Base-by-base conservation (phyloP, 202 grass and related monocot species). In the Eragrostis tef region DNA sequence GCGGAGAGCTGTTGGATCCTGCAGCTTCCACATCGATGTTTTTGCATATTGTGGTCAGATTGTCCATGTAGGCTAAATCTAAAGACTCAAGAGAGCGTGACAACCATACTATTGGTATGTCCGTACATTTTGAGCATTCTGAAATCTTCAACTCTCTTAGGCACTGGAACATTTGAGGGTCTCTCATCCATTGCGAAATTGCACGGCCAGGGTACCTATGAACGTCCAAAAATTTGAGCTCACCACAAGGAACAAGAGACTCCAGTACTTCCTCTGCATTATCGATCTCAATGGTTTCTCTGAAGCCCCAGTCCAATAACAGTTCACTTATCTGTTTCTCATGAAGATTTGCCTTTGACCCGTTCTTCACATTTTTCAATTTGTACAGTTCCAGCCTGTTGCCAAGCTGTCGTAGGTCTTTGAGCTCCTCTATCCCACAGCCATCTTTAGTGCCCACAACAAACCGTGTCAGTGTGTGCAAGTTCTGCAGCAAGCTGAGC, bases 381-480 rank as follows among this genome's bases (percentile, higher is more conserved):
- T 77, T 77, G 3, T 6, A 79, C 6, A 93, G 14, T n/a, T 82
- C 73, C 67, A 93, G 51, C 34, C 7, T 31, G 3, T 31, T 31
- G 29, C 29, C 25, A 29, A 83, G 20, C 0, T 85, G 84, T 0
- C 41, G 3, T 2, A 93, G 9, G 3, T 44, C 25, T 31, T 83
- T 67, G 14, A 93, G 49, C 50, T 90, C 84, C 6, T 69, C 58
- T 1, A 90, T 83, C 22, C 42, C 77, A 78, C n/a, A 9, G 0
- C 87, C 86, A 73, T 1, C 50, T 52, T 47, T 20, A 11, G 1
- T 8, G 26, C n/a, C 57, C 8, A 89, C 62, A 5, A 65, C 9
- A 64, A 83, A 91, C 7, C 46, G 73, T 41, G 89, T 81, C 7
- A 92, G 7, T 48, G 60, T 85, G 11, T 6, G 50, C 6, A 93